phyloP scores from a whole-genome alignment of 1,139 yeast species.

The Yamadazyma epiphylla region DNA sequence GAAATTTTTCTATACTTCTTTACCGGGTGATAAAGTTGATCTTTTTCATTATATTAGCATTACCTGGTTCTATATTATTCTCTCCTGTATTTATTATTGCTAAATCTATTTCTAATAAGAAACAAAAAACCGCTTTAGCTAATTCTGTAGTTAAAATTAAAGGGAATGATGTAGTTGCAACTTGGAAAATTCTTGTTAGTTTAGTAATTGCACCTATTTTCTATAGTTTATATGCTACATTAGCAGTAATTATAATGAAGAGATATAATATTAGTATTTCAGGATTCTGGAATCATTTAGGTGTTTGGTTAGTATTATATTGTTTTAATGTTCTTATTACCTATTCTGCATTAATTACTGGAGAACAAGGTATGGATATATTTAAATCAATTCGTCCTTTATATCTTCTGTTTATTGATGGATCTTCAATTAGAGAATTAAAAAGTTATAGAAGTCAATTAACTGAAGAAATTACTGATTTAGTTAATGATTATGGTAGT shows the following conservation, averaged over 20 bases:
- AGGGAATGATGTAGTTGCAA: constrained; percentile 90
- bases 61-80: constrained; percentile 83
- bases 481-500: constrained; percentile 45
- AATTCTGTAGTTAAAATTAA: constrained; percentile 84
- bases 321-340: constrained; percentile 66
- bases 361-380: constrained; percentile 90
- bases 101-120: constrained; percentile 62
- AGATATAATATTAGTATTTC: constrained; percentile 13
- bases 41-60: constrained; percentile 55
- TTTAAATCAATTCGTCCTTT: constrained; percentile 81
- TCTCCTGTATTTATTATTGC: constrained; percentile 86
- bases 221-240: constrained; percentile 71
- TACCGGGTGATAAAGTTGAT: constrained; percentile 53
- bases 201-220: constrained; percentile 86
- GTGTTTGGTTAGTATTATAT: constrained; percentile 45
- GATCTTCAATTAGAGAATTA: constrained; percentile 54
- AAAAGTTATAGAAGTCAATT: constrained; percentile 39
- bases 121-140: constrained; percentile 80
- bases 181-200: constrained; percentile 91
- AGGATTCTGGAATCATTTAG: constrained; percentile 7
- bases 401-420: constrained; percentile 64
- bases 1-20: constrained; percentile 44
- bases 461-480: constrained; percentile 39
- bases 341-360: constrained; percentile 82
- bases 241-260: constrained; percentile 54